Evolutionary conservation across 495 filamentous ascomycete species (phyloP).

Genomic region (Aspergillus coremiiformis): DNA sequence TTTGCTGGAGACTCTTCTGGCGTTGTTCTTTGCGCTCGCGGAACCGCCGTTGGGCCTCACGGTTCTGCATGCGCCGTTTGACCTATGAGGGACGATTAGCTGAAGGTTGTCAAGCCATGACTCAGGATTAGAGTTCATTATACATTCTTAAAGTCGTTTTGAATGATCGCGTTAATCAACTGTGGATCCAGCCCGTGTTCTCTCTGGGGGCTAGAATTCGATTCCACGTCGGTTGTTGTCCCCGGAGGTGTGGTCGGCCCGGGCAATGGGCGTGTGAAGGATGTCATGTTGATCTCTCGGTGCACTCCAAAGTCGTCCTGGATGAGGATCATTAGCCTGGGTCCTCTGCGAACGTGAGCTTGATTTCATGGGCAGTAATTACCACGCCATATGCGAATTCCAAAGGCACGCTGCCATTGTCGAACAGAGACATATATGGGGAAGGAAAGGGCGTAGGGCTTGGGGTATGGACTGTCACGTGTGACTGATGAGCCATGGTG

Average conservation of each 20-base stretch:
- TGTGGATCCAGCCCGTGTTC: background rate
- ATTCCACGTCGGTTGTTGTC: background rate
- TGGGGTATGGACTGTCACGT: background rate
- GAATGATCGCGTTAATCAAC: background rate
- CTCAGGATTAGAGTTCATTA: background rate
- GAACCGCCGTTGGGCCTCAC: constrained; percentile 6
- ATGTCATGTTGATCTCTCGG: background rate
- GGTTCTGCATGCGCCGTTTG: constrained; percentile 3
- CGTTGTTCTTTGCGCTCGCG: constrained; percentile 4
- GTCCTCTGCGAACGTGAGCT: too few relatives aligned
- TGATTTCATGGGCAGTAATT: too few relatives aligned
- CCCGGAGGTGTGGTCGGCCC: background rate
- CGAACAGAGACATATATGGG: background rate
- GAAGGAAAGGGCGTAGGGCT: background rate
- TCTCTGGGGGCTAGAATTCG: background rate
- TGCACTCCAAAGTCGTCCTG: background rate
- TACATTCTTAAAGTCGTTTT: constrained; percentile 1
- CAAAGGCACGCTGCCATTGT: background rate
- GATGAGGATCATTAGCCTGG: too few relatives aligned
- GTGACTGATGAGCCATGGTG: background rate
- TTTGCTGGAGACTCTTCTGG: background rate
- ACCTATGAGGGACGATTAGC: background rate
- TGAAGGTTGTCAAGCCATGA: background rate
- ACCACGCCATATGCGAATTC: constrained; percentile 2
- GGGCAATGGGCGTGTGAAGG: background rate